Conservation (phyloP, 2,329 filamentous ascomycete species). For the Zymoseptoria brevis region DNA sequence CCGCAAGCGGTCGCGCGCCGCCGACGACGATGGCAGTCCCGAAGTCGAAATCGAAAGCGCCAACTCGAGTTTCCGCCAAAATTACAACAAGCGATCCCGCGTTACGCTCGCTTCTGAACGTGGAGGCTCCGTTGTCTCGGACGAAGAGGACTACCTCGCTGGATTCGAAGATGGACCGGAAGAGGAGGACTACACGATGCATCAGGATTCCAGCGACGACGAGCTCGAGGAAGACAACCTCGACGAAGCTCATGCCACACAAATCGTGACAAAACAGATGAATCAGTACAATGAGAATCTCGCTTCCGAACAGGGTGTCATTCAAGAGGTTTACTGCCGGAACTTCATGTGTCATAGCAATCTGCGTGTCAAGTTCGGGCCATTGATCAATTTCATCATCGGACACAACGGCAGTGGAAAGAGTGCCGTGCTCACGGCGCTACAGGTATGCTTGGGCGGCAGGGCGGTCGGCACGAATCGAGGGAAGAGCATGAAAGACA, state of each 20-base stretch:
- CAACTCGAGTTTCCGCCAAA: constrained; percentile 23
- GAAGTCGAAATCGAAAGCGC: constrained; percentile 24
- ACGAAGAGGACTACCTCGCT: constrained; percentile 18
- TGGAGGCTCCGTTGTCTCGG: constrained; percentile 23
- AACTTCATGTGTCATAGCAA: constrained; percentile 96
- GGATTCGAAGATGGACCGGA: constrained; percentile 7
- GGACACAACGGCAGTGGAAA: constrained; percentile 97
- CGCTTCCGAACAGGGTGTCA: constrained; percentile 74
- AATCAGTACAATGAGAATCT: constrained; percentile 50
- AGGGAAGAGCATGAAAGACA: constrained; percentile 76
- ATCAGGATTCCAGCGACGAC: constrained; percentile 14
- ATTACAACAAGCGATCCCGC: constrained; percentile 22
- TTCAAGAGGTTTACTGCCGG: constrained; percentile 75
- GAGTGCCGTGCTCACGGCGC: constrained; percentile 85
- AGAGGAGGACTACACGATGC: constrained; percentile 15
- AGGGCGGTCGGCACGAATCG: constrained; percentile 91
- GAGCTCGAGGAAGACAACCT: constrained; percentile 24
- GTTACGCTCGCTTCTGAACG: constrained; percentile 23
- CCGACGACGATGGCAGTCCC: constrained; percentile 14
- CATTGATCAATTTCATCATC: constrained; percentile 95
- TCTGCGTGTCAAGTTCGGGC: constrained; percentile 76
- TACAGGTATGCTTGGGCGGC: constrained; percentile 89
- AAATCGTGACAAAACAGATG: constrained; percentile 26
- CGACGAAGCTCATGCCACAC: constrained; percentile 23
- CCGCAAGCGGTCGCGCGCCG: constrained; percentile 20